phyloP scores from a whole-genome alignment of 2,329 filamentous ascomycete species.

The Simplicillium aogashimaense region DNA sequence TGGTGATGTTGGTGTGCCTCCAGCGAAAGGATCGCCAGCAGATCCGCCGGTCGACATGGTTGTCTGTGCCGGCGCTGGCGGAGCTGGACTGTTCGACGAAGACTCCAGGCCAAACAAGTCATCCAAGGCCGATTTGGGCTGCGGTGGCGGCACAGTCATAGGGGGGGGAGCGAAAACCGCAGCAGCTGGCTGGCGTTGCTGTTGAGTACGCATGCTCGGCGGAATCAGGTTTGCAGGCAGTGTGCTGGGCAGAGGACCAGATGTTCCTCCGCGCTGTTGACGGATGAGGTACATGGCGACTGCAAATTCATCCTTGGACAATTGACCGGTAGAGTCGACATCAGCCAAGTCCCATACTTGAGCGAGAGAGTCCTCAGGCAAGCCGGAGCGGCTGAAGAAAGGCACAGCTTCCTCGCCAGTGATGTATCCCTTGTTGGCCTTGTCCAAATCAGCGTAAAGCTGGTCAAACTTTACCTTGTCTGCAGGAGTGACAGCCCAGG shows the following conservation, averaged over 20 bases:
- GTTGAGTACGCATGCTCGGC: slow-evolving; percentile 67
- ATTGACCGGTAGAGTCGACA: slow-evolving; percentile 77
- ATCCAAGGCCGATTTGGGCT: slow-evolving; percentile 74
- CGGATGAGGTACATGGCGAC: slow-evolving; percentile 96
- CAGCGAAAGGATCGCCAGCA: slow-evolving; percentile 52
- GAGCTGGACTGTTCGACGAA: slow-evolving; percentile 33
- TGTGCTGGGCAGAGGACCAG: slow-evolving; percentile 56
- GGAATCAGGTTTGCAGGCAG: slow-evolving; percentile 76
- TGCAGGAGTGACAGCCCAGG: slow-evolving; percentile 74
- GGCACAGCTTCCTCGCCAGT: slow-evolving; percentile 89
- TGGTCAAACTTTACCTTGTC: slow-evolving; percentile 86
- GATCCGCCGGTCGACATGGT: slow-evolving; percentile 68
- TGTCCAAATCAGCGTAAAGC: slow-evolving; percentile 78
- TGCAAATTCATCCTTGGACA: slow-evolving; percentile 85
- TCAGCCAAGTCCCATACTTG: slow-evolving; percentile 97
- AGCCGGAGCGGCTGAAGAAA: slow-evolving; percentile 86
- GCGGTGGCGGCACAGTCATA: slow-evolving; percentile 26
- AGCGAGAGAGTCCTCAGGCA: slow-evolving; percentile 80
- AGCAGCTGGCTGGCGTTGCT: slow-evolving; percentile 24
- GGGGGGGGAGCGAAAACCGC: slow-evolving; percentile 42
- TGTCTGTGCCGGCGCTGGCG: slow-evolving; percentile 47
- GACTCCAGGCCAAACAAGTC: slow-evolving; percentile 90
- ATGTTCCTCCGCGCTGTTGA: slow-evolving; percentile 67
- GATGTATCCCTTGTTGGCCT: slow-evolving; percentile 68
- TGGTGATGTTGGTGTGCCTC: slow-evolving; percentile 45